phyloP scores from a whole-genome alignment of 805 yeast genomes.

The Huiozyma naganishii region DNA sequence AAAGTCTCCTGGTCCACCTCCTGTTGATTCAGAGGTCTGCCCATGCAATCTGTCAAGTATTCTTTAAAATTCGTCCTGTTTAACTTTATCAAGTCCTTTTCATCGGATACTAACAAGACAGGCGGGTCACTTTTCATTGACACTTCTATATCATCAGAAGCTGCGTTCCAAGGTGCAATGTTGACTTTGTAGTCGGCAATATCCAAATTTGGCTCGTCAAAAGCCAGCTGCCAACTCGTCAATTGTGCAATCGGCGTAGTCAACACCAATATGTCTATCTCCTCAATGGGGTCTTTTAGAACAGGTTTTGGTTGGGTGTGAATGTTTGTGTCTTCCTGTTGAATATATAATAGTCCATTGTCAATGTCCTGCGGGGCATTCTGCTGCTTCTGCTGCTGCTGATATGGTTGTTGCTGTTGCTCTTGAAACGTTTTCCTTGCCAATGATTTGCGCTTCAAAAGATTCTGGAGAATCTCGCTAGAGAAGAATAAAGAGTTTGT shows the following conservation, averaged over 20 bases:
- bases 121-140: neutral
- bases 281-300: slow-evolving; percentile 7
- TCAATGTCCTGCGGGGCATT: neutral
- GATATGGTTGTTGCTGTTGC: neutral
- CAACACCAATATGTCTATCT: slow-evolving; percentile 21
- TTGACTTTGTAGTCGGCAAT: slow-evolving; percentile 22
- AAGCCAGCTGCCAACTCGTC: slow-evolving; percentile 24
- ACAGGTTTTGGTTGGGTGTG: neutral
- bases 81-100: slow-evolving; percentile 6
- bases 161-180: slow-evolving; percentile 11
- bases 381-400: neutral
- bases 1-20: neutral
- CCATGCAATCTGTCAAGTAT: slow-evolving; percentile 17
- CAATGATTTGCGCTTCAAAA: slow-evolving; percentile 12
- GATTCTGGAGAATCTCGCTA: slow-evolving; percentile 15
- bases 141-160: neutral
- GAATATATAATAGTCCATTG: neutral
- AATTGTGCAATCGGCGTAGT: slow-evolving; percentile 12
- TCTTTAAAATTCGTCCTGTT: slow-evolving; percentile 7
- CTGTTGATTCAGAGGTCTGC: slow-evolving; percentile 4
- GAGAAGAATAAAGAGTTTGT: slow-evolving; percentile 21
- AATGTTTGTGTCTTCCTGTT: neutral
- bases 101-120: slow-evolving; percentile 8
- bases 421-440: slow-evolving; percentile 5
- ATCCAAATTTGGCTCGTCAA: slow-evolving; percentile 25